Percentiles rank a stretch among this genome's conserved stretches.
These are phyloP conservation scores for Globisporangium splendens DNA, from an alignment of 352 stramenopile genomes.

Conservation along the genomic window DNA sequence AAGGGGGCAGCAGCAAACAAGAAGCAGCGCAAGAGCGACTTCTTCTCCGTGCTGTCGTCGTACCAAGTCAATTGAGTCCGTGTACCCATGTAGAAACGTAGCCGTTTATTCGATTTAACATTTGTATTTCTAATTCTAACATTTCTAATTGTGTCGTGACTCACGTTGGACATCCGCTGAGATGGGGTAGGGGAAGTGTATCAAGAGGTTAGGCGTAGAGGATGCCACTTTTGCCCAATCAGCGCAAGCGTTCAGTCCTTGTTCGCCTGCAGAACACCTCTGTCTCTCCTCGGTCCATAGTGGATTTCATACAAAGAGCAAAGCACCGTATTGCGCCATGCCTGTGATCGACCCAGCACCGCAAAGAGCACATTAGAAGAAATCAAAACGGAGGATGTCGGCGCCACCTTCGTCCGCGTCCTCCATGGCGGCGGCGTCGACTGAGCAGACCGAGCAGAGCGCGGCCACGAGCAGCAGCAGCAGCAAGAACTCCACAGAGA, in stretches of 20 bases:
- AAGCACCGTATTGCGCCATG: not conserved
- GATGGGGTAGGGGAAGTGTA: not conserved
- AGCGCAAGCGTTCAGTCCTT: not conserved
- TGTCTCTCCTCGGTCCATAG: not conserved
- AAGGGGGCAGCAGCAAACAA: conserved; percentile 12
- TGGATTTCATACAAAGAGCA: not conserved
- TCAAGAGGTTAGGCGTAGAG: not conserved
- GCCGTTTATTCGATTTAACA: not conserved
- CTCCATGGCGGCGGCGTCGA: conserved; percentile 1
- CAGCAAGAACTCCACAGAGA: conserved; percentile 8
- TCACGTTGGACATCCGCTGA: conserved; percentile 8
- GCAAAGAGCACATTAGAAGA: not conserved
- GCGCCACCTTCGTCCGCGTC: conserved; percentile 7
- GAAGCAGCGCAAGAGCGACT: conserved; percentile 40
- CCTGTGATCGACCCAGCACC: not conserved
- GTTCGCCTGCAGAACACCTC: not conserved
- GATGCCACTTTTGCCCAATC: not conserved
- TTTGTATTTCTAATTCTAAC: conserved; percentile 8
- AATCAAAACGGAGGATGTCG: not conserved
- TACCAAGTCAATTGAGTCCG: conserved; percentile 31
- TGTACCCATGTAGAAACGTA: conserved; percentile 13
- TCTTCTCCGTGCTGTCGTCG: conserved; percentile 69
- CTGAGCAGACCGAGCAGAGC: not conserved
- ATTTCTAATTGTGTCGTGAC: conserved; percentile 1
- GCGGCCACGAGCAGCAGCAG: conserved; percentile 1